phyloP scores from a whole-genome alignment of 257 asterid species.

The Fraxinus cuspidata region DNA sequence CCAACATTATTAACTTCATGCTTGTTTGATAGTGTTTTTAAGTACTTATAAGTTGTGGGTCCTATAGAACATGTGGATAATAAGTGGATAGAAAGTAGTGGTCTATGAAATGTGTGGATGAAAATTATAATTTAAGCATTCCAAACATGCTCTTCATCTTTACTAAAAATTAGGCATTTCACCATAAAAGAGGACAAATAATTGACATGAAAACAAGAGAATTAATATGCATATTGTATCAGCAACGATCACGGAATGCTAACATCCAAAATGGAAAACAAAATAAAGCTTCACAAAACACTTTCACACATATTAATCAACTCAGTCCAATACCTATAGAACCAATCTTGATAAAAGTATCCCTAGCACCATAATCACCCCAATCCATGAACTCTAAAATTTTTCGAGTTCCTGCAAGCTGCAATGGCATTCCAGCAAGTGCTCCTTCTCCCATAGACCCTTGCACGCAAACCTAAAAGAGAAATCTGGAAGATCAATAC shows the following conservation, averaged over 20 bases:
- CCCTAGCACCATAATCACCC: conserved; percentile 89
- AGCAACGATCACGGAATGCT: not conserved
- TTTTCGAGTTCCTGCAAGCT: conserved; percentile 86
- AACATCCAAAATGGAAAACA: not conserved
- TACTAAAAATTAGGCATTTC: not conserved
- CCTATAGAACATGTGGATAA: not conserved
- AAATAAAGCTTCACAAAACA: not conserved
- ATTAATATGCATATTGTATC: not conserved
- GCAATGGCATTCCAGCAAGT: conserved; percentile 93
- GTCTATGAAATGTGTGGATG: too few species aligned
- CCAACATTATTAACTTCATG: not conserved
- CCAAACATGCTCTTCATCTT: not conserved
- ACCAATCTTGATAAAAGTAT: conserved; percentile 78
- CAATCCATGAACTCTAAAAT: conserved; percentile 98
- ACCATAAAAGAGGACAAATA: not conserved
- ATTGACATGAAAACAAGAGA: not conserved
- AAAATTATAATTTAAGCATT: too few species aligned
- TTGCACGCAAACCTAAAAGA: conserved; percentile 86
- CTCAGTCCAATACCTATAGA: conserved; percentile 58
- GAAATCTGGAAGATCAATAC: conserved; percentile 21
- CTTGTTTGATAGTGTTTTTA: not conserved
- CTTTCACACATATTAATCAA: not conserved
- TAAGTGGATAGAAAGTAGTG: too few species aligned
- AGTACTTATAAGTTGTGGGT: not conserved
- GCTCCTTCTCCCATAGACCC: conserved; percentile 98